Evolutionary conservation across 257 asterid genomes (phyloP), one percentile per base, ranked within the genome.

Genomic region (Echites panduratus): DNA sequence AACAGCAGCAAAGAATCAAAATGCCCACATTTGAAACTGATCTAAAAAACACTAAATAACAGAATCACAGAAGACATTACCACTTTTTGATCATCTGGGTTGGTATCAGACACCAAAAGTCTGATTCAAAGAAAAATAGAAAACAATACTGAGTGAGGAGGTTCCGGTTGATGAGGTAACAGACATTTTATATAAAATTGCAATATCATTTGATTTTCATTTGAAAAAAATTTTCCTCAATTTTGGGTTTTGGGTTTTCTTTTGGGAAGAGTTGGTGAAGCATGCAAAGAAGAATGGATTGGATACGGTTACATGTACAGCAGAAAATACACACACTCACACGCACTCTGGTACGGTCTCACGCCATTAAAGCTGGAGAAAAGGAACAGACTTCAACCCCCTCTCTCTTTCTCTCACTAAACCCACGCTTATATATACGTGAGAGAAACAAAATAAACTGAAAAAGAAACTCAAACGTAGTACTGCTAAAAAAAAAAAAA

Each of bases 321-420:
- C 35, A 81, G 73, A 77, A 29, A 68, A 57, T 71, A 77, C 77
- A 68, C 71, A 69, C 70, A 75, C 76, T 65, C 76, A 45, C 81
- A 81, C 77, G 45, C 84, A 58, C 88, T 71, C 88, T 82, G 90
- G 81, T 85, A 85, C 83, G 74, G 79, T 85, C 85, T 85, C 93
- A 84, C 89, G 96, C 93, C 93, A 85, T 92, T 89, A 87, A 87
- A 89, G 96, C 93, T 86, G 88, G 81, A 86, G 87, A 87, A 89
- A 88, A 83, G 89, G 84, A 85, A 88, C 93, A 69, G 83, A 78
- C 87, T 76, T 82, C 73, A 83, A 78, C 26, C 26, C 86, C 72
- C 85, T 81, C 76, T 64, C 47, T 48, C 73, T 63, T 17, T 71
- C 73, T 52, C 66, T 50, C 54, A 9, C 73, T 49, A 48, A 45